Evolutionary conservation across 495 filamentous ascomycete species (phyloP).

Genomic region (Hapsidospora chrysogenum): DNA sequence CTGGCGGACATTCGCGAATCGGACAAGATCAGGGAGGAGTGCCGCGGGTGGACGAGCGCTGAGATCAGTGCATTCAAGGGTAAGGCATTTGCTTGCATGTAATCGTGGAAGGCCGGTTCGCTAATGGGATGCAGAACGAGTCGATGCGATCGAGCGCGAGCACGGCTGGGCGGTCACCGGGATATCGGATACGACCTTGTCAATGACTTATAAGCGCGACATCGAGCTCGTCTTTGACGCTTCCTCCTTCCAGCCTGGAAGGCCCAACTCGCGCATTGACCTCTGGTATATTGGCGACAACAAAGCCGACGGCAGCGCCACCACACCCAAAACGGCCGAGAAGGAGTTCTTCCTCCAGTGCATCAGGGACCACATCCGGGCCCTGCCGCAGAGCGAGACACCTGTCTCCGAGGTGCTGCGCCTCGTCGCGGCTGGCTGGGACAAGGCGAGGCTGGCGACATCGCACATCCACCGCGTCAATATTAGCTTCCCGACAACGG

Average conservation of each 20-base stretch:
- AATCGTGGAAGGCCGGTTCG: neutral
- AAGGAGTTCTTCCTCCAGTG: slow-evolving; percentile 57
- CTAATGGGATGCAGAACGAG: slow-evolving; percentile 32
- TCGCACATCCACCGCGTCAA: slow-evolving; percentile 38
- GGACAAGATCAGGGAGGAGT: slow-evolving; percentile 71
- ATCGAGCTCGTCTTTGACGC: slow-evolving; percentile 65
- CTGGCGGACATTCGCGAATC: slow-evolving; percentile 63
- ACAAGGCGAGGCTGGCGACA: slow-evolving; percentile 30
- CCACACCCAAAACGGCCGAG: slow-evolving; percentile 27
- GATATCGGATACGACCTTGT: slow-evolving; percentile 39
- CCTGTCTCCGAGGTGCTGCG: slow-evolving; percentile 35
- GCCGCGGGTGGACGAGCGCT: slow-evolving; percentile 67
- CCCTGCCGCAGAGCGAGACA: slow-evolving; percentile 28
- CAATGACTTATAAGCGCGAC: slow-evolving; percentile 63
- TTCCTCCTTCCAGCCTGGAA: slow-evolving; percentile 30
- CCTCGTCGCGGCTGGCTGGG: slow-evolving; percentile 42
- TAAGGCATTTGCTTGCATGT: slow-evolving; percentile 18
- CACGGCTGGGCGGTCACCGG: slow-evolving; percentile 70
- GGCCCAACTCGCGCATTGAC: slow-evolving; percentile 20
- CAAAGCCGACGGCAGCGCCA: slow-evolving; percentile 27
- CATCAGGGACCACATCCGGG: slow-evolving; percentile 39
- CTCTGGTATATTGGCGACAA: slow-evolving; percentile 37
- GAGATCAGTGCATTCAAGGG: slow-evolving; percentile 64
- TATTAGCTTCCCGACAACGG: slow-evolving; percentile 34
- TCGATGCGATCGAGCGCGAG: slow-evolving; percentile 46